Evolutionary conservation across 371 early-diverging fungal species (phyloP).

Genomic region (Choanephora cucurbitarum): DNA sequence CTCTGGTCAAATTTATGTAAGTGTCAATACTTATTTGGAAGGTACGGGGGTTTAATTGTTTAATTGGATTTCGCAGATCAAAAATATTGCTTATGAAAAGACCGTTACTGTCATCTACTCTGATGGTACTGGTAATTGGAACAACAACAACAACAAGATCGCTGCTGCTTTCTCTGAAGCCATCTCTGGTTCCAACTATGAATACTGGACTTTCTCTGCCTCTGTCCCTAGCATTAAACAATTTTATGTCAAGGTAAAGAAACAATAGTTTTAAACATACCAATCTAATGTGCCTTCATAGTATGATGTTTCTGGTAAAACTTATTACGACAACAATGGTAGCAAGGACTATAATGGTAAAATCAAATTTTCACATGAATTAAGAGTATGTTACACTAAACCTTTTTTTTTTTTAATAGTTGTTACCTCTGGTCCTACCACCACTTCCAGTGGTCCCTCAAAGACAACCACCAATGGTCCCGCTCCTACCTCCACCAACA

Average conservation of each 20-base stretch:
- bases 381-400: no score
- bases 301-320: conserved; percentile 37
- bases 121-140: conserved; percentile 33
- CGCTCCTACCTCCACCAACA: conserved; percentile 10
- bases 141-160: conserved; percentile 18
- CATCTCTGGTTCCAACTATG: conserved; percentile 35
- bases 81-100: conserved; percentile 45
- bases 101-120: conserved; percentile 35
- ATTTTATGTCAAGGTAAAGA: conserved; percentile 37
- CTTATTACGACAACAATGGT: conserved; percentile 45
- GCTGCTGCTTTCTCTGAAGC: conserved; percentile 21
- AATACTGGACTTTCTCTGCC: conserved; percentile 40
- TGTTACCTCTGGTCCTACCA: conserved; percentile 9
- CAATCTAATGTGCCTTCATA: no score
- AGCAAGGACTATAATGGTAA: conserved; percentile 19
- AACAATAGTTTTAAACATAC: no score
- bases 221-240: conserved; percentile 36
- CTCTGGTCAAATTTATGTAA: conserved; percentile 35
- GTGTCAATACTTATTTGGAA: background rate
- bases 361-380: background rate
- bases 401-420: no score
- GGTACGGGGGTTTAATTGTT: background rate
- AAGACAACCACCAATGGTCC: conserved; percentile 16
- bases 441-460: conserved; percentile 22
- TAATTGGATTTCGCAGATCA: conserved; percentile 14